Evolutionary conservation across 768 basidiomycete species (phyloP), one percentile per base, ranked within the genome.

Genomic region (Tylopilus felleus): DNA sequence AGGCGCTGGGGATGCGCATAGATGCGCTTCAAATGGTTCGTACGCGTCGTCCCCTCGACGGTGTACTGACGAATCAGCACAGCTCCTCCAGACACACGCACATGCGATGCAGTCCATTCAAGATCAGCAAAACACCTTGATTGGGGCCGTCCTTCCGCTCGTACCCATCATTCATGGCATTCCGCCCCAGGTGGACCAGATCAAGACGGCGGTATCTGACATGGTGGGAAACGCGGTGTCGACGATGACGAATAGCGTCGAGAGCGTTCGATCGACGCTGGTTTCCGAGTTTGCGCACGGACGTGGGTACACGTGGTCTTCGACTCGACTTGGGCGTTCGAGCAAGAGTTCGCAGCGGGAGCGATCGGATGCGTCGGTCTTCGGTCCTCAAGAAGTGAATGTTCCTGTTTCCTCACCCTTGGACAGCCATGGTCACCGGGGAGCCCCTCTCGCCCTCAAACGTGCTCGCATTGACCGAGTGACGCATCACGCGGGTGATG

Each of bases 151-250:
- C 2, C 56, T 80, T 0, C 84, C 88, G 8, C 66, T 90, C 16
- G 67, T 85, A 3, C 85, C 87, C 25, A 69, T 85, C 5, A 55
- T 88, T 2, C 83, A 86, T 54, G 71, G 80, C 9, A 58, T 88
- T 19, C 81, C 85, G 1, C 65, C 79, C 1, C 83, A 85, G 59
- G 74, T 88, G 49, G 67, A 70, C 13, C 63, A 62, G 31, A 53
- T 62, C 48, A 69, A 64, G 51, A 17, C 47, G 4, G 28, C 52
- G 8, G 19, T 68, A 12, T 53, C 60, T 0, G 62, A 64, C 21
- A 51, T 50, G 57, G 56, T 70, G 9, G 51, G 52, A 1, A 56
- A 52, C 19, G 64, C 53, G 13, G 52, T 62, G n/a, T 55, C 58
- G 19, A 55, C 55, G 23, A 46, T 68, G 51, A 58, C 59, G 8